phyloP scores from a whole-genome alignment of 305 asterid genomes.

The Solanum hybrid region DNA sequence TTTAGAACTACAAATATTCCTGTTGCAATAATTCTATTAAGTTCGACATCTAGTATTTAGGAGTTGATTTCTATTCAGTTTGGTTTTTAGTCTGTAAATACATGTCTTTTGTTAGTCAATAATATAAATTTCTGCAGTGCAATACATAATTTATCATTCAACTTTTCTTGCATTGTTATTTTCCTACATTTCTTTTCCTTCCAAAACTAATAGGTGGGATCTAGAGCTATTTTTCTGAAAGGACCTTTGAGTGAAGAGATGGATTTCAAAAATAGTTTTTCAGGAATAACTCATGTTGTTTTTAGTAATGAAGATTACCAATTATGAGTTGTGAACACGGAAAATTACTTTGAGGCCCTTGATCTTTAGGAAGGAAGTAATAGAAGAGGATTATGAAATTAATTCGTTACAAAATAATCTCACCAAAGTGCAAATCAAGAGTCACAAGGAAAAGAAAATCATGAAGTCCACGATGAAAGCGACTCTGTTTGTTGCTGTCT shows the following conservation, averaged over 20 bases:
- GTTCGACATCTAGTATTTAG: background rate
- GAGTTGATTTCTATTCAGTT: background rate
- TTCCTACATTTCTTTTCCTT: background rate
- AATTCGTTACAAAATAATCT: background rate
- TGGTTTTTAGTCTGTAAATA: background rate
- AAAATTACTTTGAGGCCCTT: background rate
- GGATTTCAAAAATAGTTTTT: background rate
- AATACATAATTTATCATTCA: background rate
- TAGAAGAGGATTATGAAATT: background rate
- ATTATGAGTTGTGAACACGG: background rate
- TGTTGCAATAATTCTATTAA: no score
- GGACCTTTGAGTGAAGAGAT: background rate
- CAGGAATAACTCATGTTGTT: background rate
- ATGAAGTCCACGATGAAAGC: background rate
- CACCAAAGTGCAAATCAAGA: background rate
- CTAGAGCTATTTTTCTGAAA: no score
- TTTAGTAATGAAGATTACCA: background rate
- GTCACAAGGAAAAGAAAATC: background rate
- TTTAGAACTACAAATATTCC: no score
- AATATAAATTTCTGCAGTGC: background rate
- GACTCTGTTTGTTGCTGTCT: background rate
- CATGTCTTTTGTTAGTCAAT: background rate
- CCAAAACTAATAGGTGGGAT: background rate
- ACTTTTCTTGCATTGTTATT: no score
- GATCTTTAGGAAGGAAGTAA: background rate